phyloP scores from a whole-genome alignment of 176 grass and related monocot genomes.

The Eragrostis nindensis region DNA sequence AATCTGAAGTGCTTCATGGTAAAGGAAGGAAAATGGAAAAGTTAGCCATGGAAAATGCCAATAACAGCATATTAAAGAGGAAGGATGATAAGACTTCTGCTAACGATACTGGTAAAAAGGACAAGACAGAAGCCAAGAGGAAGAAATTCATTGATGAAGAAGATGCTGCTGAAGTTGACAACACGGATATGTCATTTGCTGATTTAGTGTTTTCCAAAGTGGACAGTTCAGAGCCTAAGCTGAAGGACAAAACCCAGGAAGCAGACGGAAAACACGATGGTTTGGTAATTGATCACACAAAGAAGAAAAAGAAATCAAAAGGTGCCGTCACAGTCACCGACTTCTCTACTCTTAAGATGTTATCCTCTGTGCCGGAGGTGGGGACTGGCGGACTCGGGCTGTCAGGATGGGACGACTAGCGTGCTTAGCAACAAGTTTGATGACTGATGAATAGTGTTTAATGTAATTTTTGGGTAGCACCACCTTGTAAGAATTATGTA shows the following conservation, averaged over 20 bases:
- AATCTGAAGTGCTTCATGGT: conserved; percentile 35
- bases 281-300: conserved; percentile 77
- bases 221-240: conserved; percentile 18
- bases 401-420: conserved; percentile 66
- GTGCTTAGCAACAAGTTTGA: background rate
- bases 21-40: conserved; percentile 44
- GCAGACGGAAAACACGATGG: conserved; percentile 42
- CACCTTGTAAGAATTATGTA: background rate
- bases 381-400: conserved; percentile 65
- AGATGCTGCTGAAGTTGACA: conserved; percentile 60
- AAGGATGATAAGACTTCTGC: conserved; percentile 37
- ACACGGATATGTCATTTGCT: conserved; percentile 62
- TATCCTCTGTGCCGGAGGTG: conserved; percentile 54
- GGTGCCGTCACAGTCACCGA: conserved; percentile 34
- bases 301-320: conserved; percentile 69
- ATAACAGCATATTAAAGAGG: conserved; percentile 40
- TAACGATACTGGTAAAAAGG: conserved; percentile 26
- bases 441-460: background rate
- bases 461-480: background rate
- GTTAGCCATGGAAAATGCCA: conserved; percentile 15
- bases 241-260: conserved; percentile 43
- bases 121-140: conserved; percentile 50
- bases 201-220: conserved; percentile 57
- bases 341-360: conserved; percentile 46
- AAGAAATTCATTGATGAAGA: conserved; percentile 44